These are phyloP conservation scores for Fusarium burgessii DNA, from an alignment of 2,329 filamentous ascomycete genomes.

Conservation along the genomic window DNA sequence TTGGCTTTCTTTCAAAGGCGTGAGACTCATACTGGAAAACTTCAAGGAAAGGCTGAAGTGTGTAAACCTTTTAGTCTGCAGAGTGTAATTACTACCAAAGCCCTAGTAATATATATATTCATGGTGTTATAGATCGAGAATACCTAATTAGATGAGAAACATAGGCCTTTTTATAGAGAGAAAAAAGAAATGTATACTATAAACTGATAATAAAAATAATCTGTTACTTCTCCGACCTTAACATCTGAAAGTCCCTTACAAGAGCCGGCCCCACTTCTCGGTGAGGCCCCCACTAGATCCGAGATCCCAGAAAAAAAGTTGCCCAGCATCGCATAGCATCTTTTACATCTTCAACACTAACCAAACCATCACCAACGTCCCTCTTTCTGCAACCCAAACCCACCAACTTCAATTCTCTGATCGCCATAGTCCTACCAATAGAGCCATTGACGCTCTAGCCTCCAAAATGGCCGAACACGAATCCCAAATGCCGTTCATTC, in stretches of 20 bases:
- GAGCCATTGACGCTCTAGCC: constrained; percentile 32
- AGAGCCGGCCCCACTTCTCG: constrained; percentile 31
- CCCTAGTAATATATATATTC: too few species aligned
- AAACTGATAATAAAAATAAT: too few species aligned
- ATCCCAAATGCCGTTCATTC: constrained; percentile 78
- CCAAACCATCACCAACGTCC: constrained; percentile 6
- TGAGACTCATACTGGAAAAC: too few species aligned
- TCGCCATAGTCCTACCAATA: fast-evolving
- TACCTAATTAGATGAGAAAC: too few species aligned
- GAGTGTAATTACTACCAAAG: too few species aligned
- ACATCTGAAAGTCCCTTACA: constrained; percentile 13
- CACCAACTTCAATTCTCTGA: background rate
- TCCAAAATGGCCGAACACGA: constrained; percentile 50
- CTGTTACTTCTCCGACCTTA: background rate
- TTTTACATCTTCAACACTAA: constrained; percentile 37
- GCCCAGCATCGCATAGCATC: constrained; percentile 18
- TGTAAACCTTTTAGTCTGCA: background rate
- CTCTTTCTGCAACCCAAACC: background rate
- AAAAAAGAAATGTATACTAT: too few species aligned
- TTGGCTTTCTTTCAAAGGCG: background rate
- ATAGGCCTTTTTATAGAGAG: too few species aligned
- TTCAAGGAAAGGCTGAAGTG: background rate
- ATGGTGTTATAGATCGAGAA: too few species aligned
- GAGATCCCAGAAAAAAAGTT: constrained; percentile 46
- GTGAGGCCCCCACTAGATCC: constrained; percentile 40